Base-by-base conservation (phyloP, 2,329 filamentous ascomycete genomes). In the Scedosporium aurantiacum region DNA sequence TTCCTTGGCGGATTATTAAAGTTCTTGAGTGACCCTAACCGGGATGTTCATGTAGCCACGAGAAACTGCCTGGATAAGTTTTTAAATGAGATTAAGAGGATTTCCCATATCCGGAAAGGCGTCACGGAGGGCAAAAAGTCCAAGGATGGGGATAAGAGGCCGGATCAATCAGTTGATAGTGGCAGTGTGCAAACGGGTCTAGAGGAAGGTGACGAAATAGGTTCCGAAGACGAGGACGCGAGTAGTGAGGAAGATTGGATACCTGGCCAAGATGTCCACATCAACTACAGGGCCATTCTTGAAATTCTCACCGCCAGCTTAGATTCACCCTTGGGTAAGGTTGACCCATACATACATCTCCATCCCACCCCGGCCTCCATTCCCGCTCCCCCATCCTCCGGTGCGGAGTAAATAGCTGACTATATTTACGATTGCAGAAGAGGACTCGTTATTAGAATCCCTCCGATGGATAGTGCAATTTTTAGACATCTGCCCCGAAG, bases 381-480 rank as follows among this genome's bases (percentile, higher is more conserved):
- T 21, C 23, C 57, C 16, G 45, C 5, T 7, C 27, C 6, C 21
- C 37, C 5, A 27, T 16, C 12, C 16, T 10, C 10, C 4, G 10
- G 10, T 37, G 32, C 8, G 10, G 10, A 12, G 10, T 37, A 37
- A 37, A 37, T 37, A 37, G 32, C 32, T 37, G 32, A 37, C 60
- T 61, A 54, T 63, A 32, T n/a, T 63, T 65, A 69, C 62, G 68
- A 60, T 45, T 60, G 66, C 70, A 87, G 92, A 97, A 71, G 91
- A 97, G 71, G 90, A 96, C 69, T 92, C 95, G 65, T 83, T 97
- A 54, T 80, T 97, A 45, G 95, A 96, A 60, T 91, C 92, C 2
- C 79, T 99, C 28, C 85, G 91, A 64, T 99, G 94, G 94, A 91
- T 99, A 65, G 91, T 97, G 66, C 89, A 89, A 63, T 97, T 99